Conservation (phyloP, 164 flowering plant genomes). For the Santalum album region DNA sequence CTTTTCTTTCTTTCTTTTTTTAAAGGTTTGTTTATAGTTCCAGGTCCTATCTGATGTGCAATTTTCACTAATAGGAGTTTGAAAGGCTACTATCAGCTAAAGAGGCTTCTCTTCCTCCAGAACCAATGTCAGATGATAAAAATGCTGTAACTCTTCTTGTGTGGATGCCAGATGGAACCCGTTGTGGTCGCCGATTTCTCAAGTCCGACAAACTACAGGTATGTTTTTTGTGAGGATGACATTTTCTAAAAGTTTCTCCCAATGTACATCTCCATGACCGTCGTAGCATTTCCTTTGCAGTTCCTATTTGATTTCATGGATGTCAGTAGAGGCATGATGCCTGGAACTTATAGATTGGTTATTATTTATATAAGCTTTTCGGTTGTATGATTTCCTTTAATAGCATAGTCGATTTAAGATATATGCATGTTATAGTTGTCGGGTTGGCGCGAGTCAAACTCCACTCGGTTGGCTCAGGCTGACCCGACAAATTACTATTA, state of each 20-base stretch:
- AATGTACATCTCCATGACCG: not conserved
- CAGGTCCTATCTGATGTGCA: not conserved
- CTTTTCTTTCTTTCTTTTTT: too few species aligned
- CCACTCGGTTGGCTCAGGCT: too few species aligned
- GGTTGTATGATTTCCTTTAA: too few species aligned
- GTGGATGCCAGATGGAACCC: conserved; percentile 91
- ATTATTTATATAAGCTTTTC: not conserved
- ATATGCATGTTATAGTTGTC: too few species aligned
- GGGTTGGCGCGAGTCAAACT: too few species aligned
- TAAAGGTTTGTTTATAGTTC: too few species aligned
- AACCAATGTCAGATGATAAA: conserved; percentile 70
- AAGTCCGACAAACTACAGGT: conserved; percentile 82
- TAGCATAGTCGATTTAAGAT: too few species aligned
- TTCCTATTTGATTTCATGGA: conserved; percentile 83
- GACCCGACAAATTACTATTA: too few species aligned
- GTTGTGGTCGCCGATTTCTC: conserved; percentile 81
- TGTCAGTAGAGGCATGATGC: conserved; percentile 67
- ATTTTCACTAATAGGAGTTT: conserved; percentile 47
- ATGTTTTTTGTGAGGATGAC: conserved; percentile 1
- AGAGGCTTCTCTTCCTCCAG: conserved; percentile 80
- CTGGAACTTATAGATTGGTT: conserved; percentile 93
- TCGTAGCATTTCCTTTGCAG: conserved; percentile 35
- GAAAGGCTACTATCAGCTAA: conserved; percentile 73
- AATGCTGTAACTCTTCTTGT: conserved; percentile 76
- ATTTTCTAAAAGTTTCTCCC: not conserved